Evolutionary conservation across 106 monocot genomes (phyloP).

Genomic region (Phalaenopsis aphrodite): DNA sequence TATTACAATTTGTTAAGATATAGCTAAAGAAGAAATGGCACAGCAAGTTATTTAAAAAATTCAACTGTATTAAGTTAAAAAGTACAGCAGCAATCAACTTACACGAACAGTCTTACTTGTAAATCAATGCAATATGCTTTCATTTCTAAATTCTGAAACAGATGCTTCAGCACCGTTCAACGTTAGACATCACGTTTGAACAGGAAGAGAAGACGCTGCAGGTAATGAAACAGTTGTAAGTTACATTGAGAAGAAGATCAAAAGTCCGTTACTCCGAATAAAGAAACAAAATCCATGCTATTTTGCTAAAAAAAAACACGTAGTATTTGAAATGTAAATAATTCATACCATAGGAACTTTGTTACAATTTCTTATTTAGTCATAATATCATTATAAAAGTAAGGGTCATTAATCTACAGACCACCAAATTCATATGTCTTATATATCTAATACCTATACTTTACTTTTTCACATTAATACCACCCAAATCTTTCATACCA

Average conservation of each 20-base stretch:
- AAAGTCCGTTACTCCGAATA: no score
- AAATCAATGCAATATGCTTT: no score
- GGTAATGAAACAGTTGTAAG: no score
- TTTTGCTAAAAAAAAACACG: no score
- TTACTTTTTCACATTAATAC: no score
- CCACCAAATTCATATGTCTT: no score
- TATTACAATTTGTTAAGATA: neutral
- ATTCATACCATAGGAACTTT: neutral
- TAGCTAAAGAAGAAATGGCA: neutral
- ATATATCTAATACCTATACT: no score
- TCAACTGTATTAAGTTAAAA: neutral
- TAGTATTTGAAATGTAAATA: neutral
- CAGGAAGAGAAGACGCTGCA: neutral
- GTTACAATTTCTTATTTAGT: neutral
- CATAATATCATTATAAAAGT: neutral
- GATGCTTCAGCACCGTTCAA: neutral
- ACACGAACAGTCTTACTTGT: neutral
- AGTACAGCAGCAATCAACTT: neutral
- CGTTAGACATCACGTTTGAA: neutral
- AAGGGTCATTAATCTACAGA: neutral
- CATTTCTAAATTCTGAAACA: no score
- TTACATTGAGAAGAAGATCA: no score
- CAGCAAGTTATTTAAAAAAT: neutral
- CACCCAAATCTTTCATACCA: no score
- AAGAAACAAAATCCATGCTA: no score